Base-by-base conservation (phyloP, 495 filamentous ascomycete species). In the Bacidia rubella region DNA sequence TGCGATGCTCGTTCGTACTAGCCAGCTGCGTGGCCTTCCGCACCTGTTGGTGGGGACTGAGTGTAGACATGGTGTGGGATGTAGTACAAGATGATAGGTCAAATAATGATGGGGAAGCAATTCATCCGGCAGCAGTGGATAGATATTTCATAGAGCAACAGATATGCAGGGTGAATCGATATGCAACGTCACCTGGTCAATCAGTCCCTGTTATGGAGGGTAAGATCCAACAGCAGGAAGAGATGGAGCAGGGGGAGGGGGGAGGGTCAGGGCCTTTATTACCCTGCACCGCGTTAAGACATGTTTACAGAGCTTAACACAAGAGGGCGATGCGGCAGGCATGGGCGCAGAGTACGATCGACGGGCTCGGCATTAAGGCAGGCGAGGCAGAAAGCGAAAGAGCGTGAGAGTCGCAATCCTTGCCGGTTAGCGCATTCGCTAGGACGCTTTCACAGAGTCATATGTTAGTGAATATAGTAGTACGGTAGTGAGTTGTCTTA, bases 41-140 rank as follows among this genome's bases (percentile, higher is more conserved):
- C 17, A 52, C 20, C 19, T 45, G 25, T n/a, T 42, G 54, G 48
- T 39, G 57, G 39, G 47, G 47, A 12, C 32, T 53, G n/a, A 57
- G 27, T 25, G 57, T 29, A 40, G 57, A 54, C 57, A 59, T 57
- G 40, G 41, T n/a, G n/a, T n/a, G n/a, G n/a, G n/a, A n/a, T n/a
- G n/a, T n/a, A n/a, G n/a, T n/a, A 45, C 35, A 1, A 21, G 23
- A 9, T 25, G n/a, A 5, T 39, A 11, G 35, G 35, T 39, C 35
- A n/a, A n/a, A n/a, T 39, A 39, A 39, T 39, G n/a, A 39, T 10
- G 35, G n/a, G n/a, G 11, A 39, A 39, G 35, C n/a, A n/a, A n/a
- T n/a, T n/a, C n/a, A n/a, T n/a, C n/a, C n/a, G n/a, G n/a, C n/a
- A n/a, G n/a, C n/a, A n/a, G n/a, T n/a, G n/a, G n/a, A n/a, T n/a